phyloP scores from a whole-genome alignment of 2,329 filamentous ascomycete species.

The Pestalotiopsis sp. region DNA sequence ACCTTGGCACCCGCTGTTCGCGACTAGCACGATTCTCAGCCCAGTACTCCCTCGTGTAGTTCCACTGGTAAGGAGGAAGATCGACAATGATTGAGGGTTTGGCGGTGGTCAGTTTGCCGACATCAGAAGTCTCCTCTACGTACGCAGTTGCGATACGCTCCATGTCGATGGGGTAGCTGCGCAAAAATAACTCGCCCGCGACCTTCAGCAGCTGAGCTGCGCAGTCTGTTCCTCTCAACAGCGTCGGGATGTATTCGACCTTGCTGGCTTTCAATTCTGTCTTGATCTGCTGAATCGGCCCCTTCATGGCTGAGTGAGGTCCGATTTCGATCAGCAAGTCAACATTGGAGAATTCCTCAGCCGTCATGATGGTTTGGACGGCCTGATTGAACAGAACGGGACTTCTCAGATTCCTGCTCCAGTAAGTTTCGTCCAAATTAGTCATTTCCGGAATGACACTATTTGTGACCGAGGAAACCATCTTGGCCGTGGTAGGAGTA shows the following conservation, averaged over 20 bases:
- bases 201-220: constrained; percentile 21
- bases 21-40: constrained; percentile 25
- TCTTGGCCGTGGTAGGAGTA: constrained; percentile 9
- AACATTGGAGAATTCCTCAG: constrained; percentile 27
- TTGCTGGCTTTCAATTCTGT: constrained; percentile 16
- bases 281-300: constrained; percentile 38
- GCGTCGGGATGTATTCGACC: constrained; percentile 22
- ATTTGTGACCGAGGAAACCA: constrained; percentile 27
- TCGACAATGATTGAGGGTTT: constrained; percentile 20
- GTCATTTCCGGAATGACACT: neutral
- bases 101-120: neutral
- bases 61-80: constrained; percentile 31
- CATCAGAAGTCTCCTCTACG: constrained; percentile 7
- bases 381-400: constrained; percentile 33
- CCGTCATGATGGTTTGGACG: constrained; percentile 36
- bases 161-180: constrained; percentile 23
- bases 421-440: constrained; percentile 20
- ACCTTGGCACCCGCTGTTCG: constrained; percentile 22
- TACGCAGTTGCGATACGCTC: constrained; percentile 19
- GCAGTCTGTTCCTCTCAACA: constrained; percentile 23
- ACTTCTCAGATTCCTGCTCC: constrained; percentile 25
- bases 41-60: constrained; percentile 23
- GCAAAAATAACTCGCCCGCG: constrained; percentile 26
- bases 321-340: constrained; percentile 27
- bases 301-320: constrained; percentile 31